phyloP scores from a whole-genome alignment of 768 basidiomycete species.

The Suillus subluteus region DNA sequence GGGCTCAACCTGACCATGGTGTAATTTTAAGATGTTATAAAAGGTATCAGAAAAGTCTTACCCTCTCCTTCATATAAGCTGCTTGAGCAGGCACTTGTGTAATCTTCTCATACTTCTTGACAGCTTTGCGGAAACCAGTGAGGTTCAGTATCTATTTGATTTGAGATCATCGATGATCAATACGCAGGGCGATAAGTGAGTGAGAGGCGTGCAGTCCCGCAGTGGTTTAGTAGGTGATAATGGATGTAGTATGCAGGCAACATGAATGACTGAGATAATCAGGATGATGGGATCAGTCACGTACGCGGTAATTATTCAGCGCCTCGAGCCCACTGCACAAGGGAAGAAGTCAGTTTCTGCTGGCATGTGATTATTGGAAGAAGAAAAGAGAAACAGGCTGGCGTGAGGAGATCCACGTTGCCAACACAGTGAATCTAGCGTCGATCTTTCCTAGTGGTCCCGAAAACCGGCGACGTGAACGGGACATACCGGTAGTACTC shows the following conservation, averaged over 20 bases:
- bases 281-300: constrained; percentile 20
- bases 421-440: not conserved
- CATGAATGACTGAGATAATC: not conserved
- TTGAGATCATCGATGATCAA: not conserved
- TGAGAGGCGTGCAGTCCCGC: not conserved
- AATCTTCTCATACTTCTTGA: constrained; percentile 86
- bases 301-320: constrained; percentile 86
- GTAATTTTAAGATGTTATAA: not conserved
- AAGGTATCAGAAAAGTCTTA: constrained; percentile 25
- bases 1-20: constrained; percentile 57
- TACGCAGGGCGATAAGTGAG: not conserved
- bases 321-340: constrained; percentile 70
- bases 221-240: not conserved
- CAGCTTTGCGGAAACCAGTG: constrained; percentile 84
- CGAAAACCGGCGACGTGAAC: constrained; percentile 11
- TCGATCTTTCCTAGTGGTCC: not conserved
- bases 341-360: not conserved
- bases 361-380: not conserved
- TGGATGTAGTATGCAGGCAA: not conserved
- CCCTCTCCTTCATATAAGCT: constrained; percentile 82
- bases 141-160: constrained; percentile 73
- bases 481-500: constrained; percentile 76
- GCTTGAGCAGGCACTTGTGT: constrained; percentile 74
- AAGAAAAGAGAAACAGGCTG: not conserved
- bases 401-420: not conserved